Evolutionary conservation across 257 asterid genomes (phyloP), one percentile per base, ranked within the genome.

Genomic region (Petunia secreta): DNA sequence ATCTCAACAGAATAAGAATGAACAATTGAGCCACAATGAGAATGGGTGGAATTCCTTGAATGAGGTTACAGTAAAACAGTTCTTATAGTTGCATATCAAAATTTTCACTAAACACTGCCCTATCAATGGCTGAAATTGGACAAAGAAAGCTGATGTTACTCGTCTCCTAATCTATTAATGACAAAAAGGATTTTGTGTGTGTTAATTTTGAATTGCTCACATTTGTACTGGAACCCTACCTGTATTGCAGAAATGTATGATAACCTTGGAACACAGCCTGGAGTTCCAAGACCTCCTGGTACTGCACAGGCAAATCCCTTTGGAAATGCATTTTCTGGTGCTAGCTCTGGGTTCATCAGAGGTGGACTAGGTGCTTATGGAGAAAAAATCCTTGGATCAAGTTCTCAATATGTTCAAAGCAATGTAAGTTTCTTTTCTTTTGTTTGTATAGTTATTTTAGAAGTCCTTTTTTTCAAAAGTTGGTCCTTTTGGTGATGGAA

Each of bases 371-470:
- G 80, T 50, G 80, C 75, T 46, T 81, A 73, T 81, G 83, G 83
- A 16, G 66, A 74, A 78, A 81, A 62, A 62, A 36, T 82, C 59
- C 48, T 78, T 53, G 85, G 78, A 59, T 78, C 85, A 38, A 78
- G 82, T 68, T 82, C 85, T 25, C 63, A 79, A 10, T 82, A 67
- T 78, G 44, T 82, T 38, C 85, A 69, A 59, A 66, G 75, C 48
- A 82, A 77, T 74, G 69, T 58, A 69, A 25, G 77, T 46, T 46
- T 69, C 43, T 62, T 9, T 62, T 34, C 6, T 62, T 62, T 8
- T 62, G 9, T 36, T 62, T 34, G 41, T 62, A 9, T 69, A 46
- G 58, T 50, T 69, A 9, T 69, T 46, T 0, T 46, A 25, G 46
- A 16, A 13, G 2, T 25, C 25, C 77, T 46, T 46, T 44, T 46